Percentiles rank a stretch among this genome's conserved stretches.
Evolutionary conservation across 192 early-diverging fungal species (phyloP).

Genomic region (Mortierella claussenii): DNA sequence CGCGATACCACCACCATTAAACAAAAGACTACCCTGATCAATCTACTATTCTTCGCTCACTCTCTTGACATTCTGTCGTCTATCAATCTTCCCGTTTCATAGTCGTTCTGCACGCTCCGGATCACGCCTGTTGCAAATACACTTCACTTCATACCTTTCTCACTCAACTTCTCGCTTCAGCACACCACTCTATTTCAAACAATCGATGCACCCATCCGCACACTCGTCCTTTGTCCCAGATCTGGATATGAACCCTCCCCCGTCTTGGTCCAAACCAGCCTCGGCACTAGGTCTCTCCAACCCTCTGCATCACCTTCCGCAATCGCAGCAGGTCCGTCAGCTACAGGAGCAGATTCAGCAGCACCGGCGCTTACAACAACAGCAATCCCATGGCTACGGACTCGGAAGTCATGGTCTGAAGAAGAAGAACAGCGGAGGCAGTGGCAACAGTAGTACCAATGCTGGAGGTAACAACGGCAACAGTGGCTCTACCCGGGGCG

Average conservation of each 20-base stretch:
- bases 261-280: conserved; percentile 41
- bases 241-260: conserved; percentile 45
- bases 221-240: conserved; percentile 36
- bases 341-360: conserved; percentile 50
- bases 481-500: background rate
- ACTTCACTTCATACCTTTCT: too few species aligned
- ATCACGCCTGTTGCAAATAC: too few species aligned
- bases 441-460: background rate
- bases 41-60: too few species aligned
- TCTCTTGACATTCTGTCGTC: too few species aligned
- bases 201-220: conserved; percentile 26
- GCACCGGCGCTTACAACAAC: conserved; percentile 38
- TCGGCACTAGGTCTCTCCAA: conserved; percentile 35
- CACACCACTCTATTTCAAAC: too few species aligned
- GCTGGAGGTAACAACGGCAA: background rate
- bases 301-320: conserved; percentile 34
- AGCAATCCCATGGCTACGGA: conserved; percentile 34
- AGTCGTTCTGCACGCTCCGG: too few species aligned
- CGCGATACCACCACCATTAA: too few species aligned
- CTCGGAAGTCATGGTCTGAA: conserved; percentile 22
- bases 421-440: conserved; percentile 17
- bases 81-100: too few species aligned
- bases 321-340: conserved; percentile 41
- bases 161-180: too few species aligned
- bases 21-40: too few species aligned